phyloP scores from a whole-genome alignment of 441 rosid species.

The Corymbia calophylla region DNA sequence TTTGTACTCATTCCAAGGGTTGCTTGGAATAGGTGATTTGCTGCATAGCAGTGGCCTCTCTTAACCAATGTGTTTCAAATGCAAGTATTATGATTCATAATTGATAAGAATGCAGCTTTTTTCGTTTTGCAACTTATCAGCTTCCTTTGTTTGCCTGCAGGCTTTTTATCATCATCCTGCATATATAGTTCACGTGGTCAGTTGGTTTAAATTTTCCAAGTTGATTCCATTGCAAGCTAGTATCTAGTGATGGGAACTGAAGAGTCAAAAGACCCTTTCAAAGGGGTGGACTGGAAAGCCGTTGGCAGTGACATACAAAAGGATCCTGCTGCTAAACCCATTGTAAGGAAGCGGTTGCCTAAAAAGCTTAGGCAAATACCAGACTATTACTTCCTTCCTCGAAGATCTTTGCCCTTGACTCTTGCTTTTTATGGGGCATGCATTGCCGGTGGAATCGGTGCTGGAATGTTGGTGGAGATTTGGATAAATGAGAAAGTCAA shows the following conservation, averaged over 20 bases:
- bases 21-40: background rate
- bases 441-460: constrained; percentile 76
- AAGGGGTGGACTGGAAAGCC: constrained; percentile 76
- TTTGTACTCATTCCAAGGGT: background rate
- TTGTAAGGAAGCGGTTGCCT: constrained; percentile 61
- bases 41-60: background rate
- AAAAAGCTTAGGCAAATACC: constrained; percentile 74
- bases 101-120: background rate
- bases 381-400: constrained; percentile 76
- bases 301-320: constrained; percentile 62
- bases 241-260: constrained; percentile 43
- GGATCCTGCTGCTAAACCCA: constrained; percentile 43
- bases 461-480: constrained; percentile 76
- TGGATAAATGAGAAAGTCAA: constrained; percentile 79
- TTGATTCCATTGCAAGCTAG: background rate
- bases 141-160: background rate
- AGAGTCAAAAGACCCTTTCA: constrained; percentile 67
- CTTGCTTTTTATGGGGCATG: constrained; percentile 63
- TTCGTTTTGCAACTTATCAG: background rate
- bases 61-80: background rate
- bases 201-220: background rate
- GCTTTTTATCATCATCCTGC: background rate
- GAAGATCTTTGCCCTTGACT: constrained; percentile 38
- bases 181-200: background rate
- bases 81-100: background rate